Conservation (phyloP, 208 protist species). For the Leishmania aethiopica region DNA sequence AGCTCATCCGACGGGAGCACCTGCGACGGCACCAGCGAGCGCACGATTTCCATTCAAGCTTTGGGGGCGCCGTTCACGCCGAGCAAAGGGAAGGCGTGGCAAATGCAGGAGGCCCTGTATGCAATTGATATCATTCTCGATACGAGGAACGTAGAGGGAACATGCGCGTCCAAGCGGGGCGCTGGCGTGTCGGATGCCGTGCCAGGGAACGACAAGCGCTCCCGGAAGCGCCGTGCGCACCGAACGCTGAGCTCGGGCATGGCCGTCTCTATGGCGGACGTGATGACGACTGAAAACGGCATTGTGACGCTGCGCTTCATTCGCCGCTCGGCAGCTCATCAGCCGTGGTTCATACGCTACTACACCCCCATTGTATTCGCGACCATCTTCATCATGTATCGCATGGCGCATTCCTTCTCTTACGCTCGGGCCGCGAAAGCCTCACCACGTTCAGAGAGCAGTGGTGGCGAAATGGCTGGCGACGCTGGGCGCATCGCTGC, state of each 20-base stretch:
- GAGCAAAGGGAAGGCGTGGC: slow-evolving; percentile 25
- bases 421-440: slow-evolving; percentile 18
- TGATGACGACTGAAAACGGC: slow-evolving; percentile 32
- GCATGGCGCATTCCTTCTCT: slow-evolving; percentile 25
- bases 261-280: slow-evolving; percentile 18
- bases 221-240: slow-evolving; percentile 34
- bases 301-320: slow-evolving; percentile 33
- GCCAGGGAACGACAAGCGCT: slow-evolving; percentile 10
- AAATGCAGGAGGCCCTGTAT: slow-evolving; percentile 49
- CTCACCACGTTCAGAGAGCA: not conserved
- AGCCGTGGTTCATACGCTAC: slow-evolving; percentile 25
- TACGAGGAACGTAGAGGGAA: slow-evolving; percentile 25
- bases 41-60: slow-evolving; percentile 47
- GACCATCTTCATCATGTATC: slow-evolving; percentile 35
- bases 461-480: not conserved
- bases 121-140: slow-evolving; percentile 55
- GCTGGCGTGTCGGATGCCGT: slow-evolving; percentile 5
- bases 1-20: not conserved
- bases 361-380: slow-evolving; percentile 33
- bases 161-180: slow-evolving; percentile 24
- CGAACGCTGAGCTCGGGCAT: slow-evolving; percentile 17
- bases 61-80: slow-evolving; percentile 38
- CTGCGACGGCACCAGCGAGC: slow-evolving; percentile 26
- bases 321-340: slow-evolving; percentile 10
- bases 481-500: not conserved